Base-by-base conservation (phyloP, 257 asterid species). In the Cynanchum wilfordii region DNA sequence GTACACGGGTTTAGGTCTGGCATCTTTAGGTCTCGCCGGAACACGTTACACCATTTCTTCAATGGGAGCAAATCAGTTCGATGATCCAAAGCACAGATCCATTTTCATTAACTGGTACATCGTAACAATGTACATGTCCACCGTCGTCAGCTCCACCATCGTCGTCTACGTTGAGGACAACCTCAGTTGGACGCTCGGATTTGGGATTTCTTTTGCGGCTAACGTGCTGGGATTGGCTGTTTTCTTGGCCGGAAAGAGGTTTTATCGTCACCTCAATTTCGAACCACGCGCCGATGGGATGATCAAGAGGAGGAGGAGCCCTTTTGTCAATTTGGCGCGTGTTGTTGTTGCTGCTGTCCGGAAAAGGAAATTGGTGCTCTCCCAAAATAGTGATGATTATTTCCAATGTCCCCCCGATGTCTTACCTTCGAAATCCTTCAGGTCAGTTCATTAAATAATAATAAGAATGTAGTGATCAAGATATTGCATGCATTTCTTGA, bases 301-400 rank as follows among this genome's bases (percentile, higher is more conserved):
- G 33, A 30, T 30, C 33, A 30, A 6, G 8, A 7, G 44, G 44
- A 38, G 9, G 44, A 38, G 94, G 17, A 89, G 89, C 79, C 92
- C 97, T 8, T 91, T 89, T 10, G 72, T n/a, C 63, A 70, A 81
- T 58, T 69, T 91, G 36, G 96, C 84, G 12, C 75, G 88, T 2
- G 94, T 89, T 11, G 9, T 86, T 0, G 83, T 84, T 20, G 93
- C 85, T 1, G 86, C 93, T 20, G 15, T 81, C n/a, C 44, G 79
- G 56, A 89, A 85, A 66, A 82, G 91, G 51, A 79, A 72, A 65
- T 60, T 81, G 80, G 5, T 20, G 66, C 82, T 84, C 36, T 82
- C 89, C 0, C 76, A 66, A 0, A 76, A 81, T 64, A 55, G 38
- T 40, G 85, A 83, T 38, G 89, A 86, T 66, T 87, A 88, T 78